A percentile compares a stretch with the other conserved stretches of the same genome.
These are phyloP conservation scores for Arthroderma uncinatum DNA, from an alignment of 2,329 filamentous ascomycete genomes.

Conservation along the genomic window DNA sequence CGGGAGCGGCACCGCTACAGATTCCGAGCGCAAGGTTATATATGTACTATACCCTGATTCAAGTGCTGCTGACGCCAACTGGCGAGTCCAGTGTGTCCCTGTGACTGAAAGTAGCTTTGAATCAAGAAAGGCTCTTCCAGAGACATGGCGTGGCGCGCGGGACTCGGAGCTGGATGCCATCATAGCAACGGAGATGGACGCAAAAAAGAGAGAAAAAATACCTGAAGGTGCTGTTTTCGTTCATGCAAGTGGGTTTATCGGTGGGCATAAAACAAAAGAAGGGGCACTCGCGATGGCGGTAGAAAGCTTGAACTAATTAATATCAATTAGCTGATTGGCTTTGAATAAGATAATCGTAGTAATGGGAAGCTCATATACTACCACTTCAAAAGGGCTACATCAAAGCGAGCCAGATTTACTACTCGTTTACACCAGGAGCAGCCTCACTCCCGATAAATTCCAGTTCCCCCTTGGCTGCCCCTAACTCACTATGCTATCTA, in stretches of 20 bases:
- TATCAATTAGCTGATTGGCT: neutral
- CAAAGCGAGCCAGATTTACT: neutral
- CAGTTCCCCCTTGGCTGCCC: no score
- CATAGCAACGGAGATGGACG: conserved; percentile 31
- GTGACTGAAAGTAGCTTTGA: conserved; percentile 74
- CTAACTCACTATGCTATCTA: no score
- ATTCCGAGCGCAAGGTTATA: conserved; percentile 39
- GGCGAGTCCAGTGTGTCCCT: conserved; percentile 89
- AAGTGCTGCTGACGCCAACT: conserved; percentile 62
- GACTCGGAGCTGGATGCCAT: conserved; percentile 68
- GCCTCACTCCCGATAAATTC: no score
- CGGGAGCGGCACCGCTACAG: conserved; percentile 16
- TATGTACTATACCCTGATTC: conserved; percentile 91
- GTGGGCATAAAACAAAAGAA: conserved; percentile 83
- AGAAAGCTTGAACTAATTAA: conserved; percentile 25
- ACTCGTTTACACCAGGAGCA: neutral
- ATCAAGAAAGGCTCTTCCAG: conserved; percentile 82
- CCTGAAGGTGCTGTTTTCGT: conserved; percentile 67
- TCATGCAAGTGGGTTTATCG: conserved; percentile 91
- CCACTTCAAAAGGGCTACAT: neutral
- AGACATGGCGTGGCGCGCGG: conserved; percentile 81
- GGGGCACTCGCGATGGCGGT: conserved; percentile 74
- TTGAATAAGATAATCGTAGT: neutral
- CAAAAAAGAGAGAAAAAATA: conserved; percentile 28
- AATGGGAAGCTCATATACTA: neutral